Evolutionary conservation across 140 eudicot genomes (phyloP), one percentile per base, ranked within the genome.

Genomic region (Flaveria floridana): DNA sequence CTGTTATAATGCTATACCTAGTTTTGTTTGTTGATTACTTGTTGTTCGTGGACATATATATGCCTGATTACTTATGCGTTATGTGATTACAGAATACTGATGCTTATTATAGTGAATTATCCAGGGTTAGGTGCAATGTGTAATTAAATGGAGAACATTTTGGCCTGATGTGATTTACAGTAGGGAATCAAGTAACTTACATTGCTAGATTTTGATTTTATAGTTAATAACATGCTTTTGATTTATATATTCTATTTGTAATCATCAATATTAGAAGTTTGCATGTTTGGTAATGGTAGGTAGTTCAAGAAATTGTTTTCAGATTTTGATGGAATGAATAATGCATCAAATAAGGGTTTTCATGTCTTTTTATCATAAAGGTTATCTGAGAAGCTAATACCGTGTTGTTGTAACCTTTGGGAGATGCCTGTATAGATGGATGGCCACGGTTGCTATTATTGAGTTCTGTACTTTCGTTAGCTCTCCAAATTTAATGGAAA

Each of bases 301-400:
- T 50, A 21, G 59, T 6, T 47, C 53, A 73, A 73, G 71, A 74
- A 15, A 62, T 21, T n/a, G 13, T 25, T 53, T 46, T 28, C 19
- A 74, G 59, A 59, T 59, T 13, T 73, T 59, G 18, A 44, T 44
- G 14, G 10, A 8, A 73, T 42, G 28, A 34, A 34, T 4, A 34
- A 34, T 34, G 41, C 41, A 34, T 0, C 69, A 57, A 41, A 44
- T 7, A 57, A 21, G 56, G 46, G 4, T 71, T n/a, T 16, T 53
- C 19, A 71, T 42, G 12, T 41, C 9, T 18, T 71, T 53, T 52
- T 13, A 18, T 25, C 68, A 55, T 72, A 37, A 34, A 18, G 53
- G 76, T 55, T 72, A 58, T 57, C 9, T 73, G 68, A 41, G 44
- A 73, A 42, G 70, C 26, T 58, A 57, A 6, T 73, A 13, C 14